Base-by-base conservation (phyloP, 495 filamentous ascomycete genomes). In the Hypoxylon rickii region DNA sequence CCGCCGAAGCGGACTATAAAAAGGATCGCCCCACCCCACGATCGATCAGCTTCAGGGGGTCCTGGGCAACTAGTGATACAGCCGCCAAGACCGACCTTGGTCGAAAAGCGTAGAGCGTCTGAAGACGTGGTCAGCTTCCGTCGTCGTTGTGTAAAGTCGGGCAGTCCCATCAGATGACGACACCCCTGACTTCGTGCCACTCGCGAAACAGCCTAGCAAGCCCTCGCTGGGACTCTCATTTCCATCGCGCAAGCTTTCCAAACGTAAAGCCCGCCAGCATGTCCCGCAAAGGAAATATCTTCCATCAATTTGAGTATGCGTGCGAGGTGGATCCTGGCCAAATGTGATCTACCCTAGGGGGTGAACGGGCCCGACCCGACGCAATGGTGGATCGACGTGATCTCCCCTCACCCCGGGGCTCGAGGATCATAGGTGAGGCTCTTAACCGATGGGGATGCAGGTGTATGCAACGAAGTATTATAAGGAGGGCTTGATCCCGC, bases 361-460 rank as follows among this genome's bases (percentile, higher is more conserved):
- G 24, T 10, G 4, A 29, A n/a, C n/a, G 24, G 29, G 17, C 18
- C 39, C 31, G 40, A 44, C 50, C 31, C 31, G 33, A 44, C 40
- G 10, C 40, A 5, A 38, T 39, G 50, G 29, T 53, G 50, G 50
- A 53, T 53, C 40, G 50, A 44, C 40, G 29, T 37, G 40, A 53
- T 44, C 40, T 53, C 21, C 39, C 19, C 37, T 32, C 17, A 22
- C 40, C 31, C 20, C 20, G 7, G 16, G n/a, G n/a, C n/a, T n/a
- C n/a, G n/a, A 43, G 16, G 19, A 29, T 31, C 36, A 12, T 1
- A 41, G 41, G n/a, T 33, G 48, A 31, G 48, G 37, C 48, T 41
- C 38, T 18, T 51, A 19, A 11, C 29, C 4, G 4, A 29, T 10
- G 4, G 24, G 24, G 4, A 29, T 4, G 10, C 24, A 4, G 24